These are phyloP conservation scores for Phyllosticta paracitricarpa DNA, from an alignment of 2,329 filamentous ascomycete species.

Conservation along the genomic window DNA sequence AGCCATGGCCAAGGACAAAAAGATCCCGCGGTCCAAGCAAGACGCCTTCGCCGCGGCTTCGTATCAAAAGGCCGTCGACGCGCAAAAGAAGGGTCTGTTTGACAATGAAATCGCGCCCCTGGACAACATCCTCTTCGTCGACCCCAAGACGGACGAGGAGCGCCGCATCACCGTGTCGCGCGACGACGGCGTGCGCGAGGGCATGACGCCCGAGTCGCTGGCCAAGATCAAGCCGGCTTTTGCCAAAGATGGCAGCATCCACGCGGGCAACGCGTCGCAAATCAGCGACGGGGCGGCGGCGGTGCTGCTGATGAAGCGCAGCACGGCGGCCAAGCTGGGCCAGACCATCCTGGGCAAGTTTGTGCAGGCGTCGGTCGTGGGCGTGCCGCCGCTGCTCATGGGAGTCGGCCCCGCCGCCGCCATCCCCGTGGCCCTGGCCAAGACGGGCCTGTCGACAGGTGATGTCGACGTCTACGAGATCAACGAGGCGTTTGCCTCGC, in stretches of 20 bases:
- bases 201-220: slow-evolving; percentile 81
- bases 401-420: slow-evolving; percentile 92
- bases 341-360: slow-evolving; percentile 90
- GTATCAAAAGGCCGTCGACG: slow-evolving; percentile 80
- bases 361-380: slow-evolving; percentile 73
- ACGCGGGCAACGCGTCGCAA: slow-evolving; percentile 92
- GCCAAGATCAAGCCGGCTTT: slow-evolving; percentile 86
- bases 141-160: slow-evolving; percentile 81
- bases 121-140: slow-evolving; percentile 67
- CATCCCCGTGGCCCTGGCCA: slow-evolving; percentile 82
- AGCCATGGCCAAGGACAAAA: slow-evolving; percentile 81
- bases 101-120: slow-evolving; percentile 83
- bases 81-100: slow-evolving; percentile 83
- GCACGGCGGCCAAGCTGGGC: slow-evolving; percentile 76
- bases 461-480: slow-evolving; percentile 98
- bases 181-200: slow-evolving; percentile 79
- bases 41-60: slow-evolving; percentile 91
- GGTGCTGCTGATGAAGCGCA: slow-evolving; percentile 90
- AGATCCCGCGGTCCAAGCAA: slow-evolving; percentile 61
- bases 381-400: slow-evolving; percentile 90
- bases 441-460: slow-evolving; percentile 69
- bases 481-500: slow-evolving; percentile 95
- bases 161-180: slow-evolving; percentile 72
- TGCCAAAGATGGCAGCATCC: slow-evolving; percentile 82
- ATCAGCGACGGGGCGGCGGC: slow-evolving; percentile 91